Conservation (phyloP, 345 rosid species). For the Gossypium arboreum region DNA sequence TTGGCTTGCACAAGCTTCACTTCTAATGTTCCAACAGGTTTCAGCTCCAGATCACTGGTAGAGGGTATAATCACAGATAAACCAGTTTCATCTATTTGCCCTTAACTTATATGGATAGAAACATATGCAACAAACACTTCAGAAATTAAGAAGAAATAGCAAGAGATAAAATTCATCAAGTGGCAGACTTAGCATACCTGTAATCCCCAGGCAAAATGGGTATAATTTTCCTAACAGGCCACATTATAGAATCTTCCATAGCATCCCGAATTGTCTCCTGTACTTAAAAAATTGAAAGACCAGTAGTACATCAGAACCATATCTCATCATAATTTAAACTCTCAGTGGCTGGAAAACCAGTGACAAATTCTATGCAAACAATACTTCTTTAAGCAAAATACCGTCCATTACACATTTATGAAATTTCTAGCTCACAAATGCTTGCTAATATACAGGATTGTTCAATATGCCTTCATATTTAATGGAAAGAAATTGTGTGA, state of each 20-base stretch:
- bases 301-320: background rate
- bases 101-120: background rate
- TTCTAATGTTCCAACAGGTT: constrained; percentile 83
- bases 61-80: background rate
- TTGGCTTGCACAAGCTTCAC: constrained; percentile 92
- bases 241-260: constrained; percentile 79
- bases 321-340: background rate
- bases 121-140: background rate
- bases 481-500: too few species aligned
- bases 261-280: constrained; percentile 85
- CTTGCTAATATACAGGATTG: background rate
- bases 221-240: constrained; percentile 86
- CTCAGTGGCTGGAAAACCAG: background rate
- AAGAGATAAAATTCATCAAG: background rate
- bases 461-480: background rate
- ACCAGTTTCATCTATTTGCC: background rate
- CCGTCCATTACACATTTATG: background rate
- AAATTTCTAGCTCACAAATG: background rate
- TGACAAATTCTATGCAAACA: background rate
- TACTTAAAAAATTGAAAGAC: constrained; percentile 18
- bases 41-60: constrained; percentile 70
- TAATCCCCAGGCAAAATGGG: constrained; percentile 89
- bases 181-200: constrained; percentile 39
- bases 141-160: background rate
- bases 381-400: background rate